Conservation (phyloP, 2,329 filamentous ascomycete species). For the Fusarium multiceps region DNA sequence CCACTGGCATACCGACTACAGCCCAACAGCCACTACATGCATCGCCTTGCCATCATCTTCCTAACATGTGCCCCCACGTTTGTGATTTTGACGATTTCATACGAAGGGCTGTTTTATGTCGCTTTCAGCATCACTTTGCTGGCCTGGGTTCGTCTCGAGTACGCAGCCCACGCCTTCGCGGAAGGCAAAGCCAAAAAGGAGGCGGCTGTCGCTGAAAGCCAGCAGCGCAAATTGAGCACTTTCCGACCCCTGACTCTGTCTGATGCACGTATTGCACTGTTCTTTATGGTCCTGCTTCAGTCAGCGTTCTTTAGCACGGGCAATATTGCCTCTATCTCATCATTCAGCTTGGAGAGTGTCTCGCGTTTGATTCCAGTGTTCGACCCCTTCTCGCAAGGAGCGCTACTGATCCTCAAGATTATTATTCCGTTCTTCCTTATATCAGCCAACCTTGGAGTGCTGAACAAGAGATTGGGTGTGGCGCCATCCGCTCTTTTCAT, state of each 20-base stretch:
- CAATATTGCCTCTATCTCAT: slow-evolving; percentile 92
- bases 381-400: slow-evolving; percentile 90
- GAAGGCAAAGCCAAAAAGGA: slow-evolving; percentile 41
- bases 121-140: slow-evolving; percentile 85
- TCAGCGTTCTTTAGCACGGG: slow-evolving; percentile 97
- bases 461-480: slow-evolving; percentile 86
- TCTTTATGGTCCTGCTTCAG: slow-evolving; percentile 95
- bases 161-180: slow-evolving; percentile 65
- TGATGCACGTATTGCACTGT: slow-evolving; percentile 89
- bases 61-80: slow-evolving; percentile 93
- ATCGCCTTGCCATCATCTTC: slow-evolving; percentile 89
- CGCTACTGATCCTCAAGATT: slow-evolving; percentile 87
- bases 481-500: slow-evolving; percentile 93
- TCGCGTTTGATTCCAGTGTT: slow-evolving; percentile 89
- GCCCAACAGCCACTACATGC: slow-evolving; percentile 88
- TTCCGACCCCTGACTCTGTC: slow-evolving; percentile 78
- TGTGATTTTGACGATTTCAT: slow-evolving; percentile 95
- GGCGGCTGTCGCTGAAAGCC: slow-evolving; percentile 15
- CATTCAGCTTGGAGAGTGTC: slow-evolving; percentile 93
- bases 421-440: slow-evolving; percentile 94
- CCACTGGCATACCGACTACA: slow-evolving; percentile 84
- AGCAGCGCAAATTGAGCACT: slow-evolving; percentile 26
- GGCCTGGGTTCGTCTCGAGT: slow-evolving; percentile 92
- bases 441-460: slow-evolving; percentile 91
- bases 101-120: slow-evolving; percentile 96